Evolutionary conservation across 768 basidiomycete species (phyloP).

Genomic region (Serendipita sp.): DNA sequence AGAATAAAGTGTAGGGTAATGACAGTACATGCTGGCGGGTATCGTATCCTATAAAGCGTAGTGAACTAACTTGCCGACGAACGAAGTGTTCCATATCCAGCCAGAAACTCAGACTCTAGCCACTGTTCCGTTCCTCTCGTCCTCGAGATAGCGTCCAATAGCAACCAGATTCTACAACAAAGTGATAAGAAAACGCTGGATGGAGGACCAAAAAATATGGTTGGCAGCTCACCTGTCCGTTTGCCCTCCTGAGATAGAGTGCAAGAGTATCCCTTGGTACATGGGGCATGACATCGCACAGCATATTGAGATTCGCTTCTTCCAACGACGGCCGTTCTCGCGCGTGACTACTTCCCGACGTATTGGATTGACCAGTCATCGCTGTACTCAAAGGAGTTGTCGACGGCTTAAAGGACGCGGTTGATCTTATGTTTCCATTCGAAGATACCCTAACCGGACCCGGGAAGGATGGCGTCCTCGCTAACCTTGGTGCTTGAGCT

Average conservation of each 20-base stretch:
- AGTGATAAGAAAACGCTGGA: background rate
- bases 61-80: no score
- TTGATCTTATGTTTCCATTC: background rate
- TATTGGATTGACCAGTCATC: background rate
- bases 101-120: background rate
- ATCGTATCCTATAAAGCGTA: constrained; percentile 10
- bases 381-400: background rate
- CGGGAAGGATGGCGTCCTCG: background rate
- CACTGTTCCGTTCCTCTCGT: constrained; percentile 59
- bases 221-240: constrained; percentile 22
- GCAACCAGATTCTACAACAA: constrained; percentile 54
- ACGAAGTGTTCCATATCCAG: no score
- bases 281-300: constrained; percentile 53
- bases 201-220: background rate
- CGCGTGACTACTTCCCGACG: no score
- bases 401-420: background rate
- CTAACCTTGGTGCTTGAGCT: background rate
- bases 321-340: constrained; percentile 19
- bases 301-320: constrained; percentile 20
- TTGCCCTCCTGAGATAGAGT: constrained; percentile 49
- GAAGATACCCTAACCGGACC: constrained; percentile 7
- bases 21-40: constrained; percentile 9
- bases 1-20: constrained; percentile 4
- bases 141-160: constrained; percentile 75
- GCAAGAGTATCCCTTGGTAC: constrained; percentile 52